A percentile compares a stretch with the other conserved stretches of the same genome.
phyloP scores from a whole-genome alignment of 345 rosid genomes.

The Lepidium aucheri region DNA sequence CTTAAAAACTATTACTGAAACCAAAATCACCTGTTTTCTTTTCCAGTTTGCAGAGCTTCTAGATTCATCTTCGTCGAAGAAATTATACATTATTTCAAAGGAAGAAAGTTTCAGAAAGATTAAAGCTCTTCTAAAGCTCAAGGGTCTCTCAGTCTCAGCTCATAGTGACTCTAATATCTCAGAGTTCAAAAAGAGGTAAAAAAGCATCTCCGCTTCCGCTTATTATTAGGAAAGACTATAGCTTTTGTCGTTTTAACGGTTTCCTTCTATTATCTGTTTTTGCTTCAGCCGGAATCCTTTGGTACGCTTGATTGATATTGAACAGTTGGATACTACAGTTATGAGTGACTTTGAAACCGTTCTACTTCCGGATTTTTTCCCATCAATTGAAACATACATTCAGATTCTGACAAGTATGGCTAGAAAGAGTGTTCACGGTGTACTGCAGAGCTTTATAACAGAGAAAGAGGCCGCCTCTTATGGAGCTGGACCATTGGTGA shows the following conservation, averaged over 20 bases:
- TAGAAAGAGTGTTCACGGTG: conserved; percentile 37
- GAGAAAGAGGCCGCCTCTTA: conserved; percentile 27
- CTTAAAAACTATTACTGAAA: neutral
- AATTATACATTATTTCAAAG: conserved; percentile 31
- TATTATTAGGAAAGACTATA: neutral
- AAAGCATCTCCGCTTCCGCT: neutral
- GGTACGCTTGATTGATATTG: conserved; percentile 30
- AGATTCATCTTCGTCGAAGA: conserved; percentile 27
- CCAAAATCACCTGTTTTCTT: neutral
- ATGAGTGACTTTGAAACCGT: conserved; percentile 38
- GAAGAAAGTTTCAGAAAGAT: conserved; percentile 29
- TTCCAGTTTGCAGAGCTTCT: conserved; percentile 30
- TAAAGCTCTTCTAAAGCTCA: conserved; percentile 31
- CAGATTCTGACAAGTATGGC: conserved; percentile 50
- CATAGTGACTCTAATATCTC: conserved; percentile 10
- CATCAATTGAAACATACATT: conserved; percentile 24
- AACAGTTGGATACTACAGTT: conserved; percentile 24
- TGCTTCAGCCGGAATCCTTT: conserved; percentile 20
- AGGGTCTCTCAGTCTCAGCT: conserved; percentile 32
- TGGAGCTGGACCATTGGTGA: conserved; percentile 33
- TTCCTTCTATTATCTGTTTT: neutral
- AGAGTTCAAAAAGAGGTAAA: conserved; percentile 33
- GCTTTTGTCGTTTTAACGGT: neutral
- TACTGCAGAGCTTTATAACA: conserved; percentile 40
- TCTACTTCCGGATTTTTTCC: conserved; percentile 38